Percentiles rank a stretch among this genome's conserved stretches.
Conservation (phyloP, 371 early-diverging fungal species). For the Antonospora locustae region DNA sequence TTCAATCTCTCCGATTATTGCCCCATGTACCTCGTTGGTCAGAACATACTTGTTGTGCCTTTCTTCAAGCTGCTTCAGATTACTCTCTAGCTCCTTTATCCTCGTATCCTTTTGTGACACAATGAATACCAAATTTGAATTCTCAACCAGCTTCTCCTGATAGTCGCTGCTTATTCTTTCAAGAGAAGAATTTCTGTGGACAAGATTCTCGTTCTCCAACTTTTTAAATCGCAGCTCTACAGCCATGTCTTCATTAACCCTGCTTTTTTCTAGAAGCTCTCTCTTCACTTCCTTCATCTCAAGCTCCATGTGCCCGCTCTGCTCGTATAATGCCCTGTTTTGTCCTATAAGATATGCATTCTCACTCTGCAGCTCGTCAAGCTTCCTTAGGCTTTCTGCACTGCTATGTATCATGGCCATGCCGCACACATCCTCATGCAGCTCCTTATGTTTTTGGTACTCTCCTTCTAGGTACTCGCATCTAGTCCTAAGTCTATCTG, state of each 20-base stretch:
- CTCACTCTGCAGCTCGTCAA: neutral
- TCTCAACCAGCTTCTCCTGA: too few relatives aligned
- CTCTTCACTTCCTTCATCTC: slow-evolving; percentile 3
- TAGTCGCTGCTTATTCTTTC: too few relatives aligned
- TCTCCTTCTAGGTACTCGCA: neutral
- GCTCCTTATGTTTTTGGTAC: neutral
- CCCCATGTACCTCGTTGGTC: slow-evolving; percentile 3
- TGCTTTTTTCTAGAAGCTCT: slow-evolving; percentile 7
- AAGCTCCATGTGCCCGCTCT: slow-evolving; percentile 7
- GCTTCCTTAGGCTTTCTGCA: neutral
- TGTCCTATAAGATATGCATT: slow-evolving; percentile 1
- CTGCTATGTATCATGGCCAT: slow-evolving; percentile 5
- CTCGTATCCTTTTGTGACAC: too few relatives aligned
- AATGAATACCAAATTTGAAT: too few relatives aligned
- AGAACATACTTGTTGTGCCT: slow-evolving; percentile 19
- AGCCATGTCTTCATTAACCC: slow-evolving; percentile 3
- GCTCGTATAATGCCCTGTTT: slow-evolving; percentile 6
- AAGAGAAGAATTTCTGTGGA: slow-evolving; percentile 1
- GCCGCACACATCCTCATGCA: slow-evolving; percentile 4
- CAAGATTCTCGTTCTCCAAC: neutral
- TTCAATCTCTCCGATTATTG: slow-evolving; percentile 26
- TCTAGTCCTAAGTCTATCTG: slow-evolving; percentile 3
- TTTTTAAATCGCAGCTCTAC: slow-evolving; percentile 6
- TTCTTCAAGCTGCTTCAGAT: slow-evolving; percentile 5
- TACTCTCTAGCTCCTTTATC: slow-evolving; percentile 5